phyloP scores from a whole-genome alignment of 1,284 basidiomycete genomes.

The Tilletiaria anomala region DNA sequence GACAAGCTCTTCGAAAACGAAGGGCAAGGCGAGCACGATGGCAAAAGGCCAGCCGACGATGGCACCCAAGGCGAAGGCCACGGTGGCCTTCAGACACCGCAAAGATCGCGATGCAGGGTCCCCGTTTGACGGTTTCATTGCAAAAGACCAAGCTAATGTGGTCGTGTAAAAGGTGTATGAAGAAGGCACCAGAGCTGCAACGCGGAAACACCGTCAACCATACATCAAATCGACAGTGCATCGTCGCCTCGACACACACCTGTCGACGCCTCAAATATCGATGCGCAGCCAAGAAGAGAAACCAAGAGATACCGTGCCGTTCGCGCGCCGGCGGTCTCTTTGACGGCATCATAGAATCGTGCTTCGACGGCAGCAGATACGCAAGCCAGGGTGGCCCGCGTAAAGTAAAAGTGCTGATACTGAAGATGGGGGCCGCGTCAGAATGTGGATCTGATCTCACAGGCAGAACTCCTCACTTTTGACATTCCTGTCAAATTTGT shows the following conservation, averaged over 20 bases:
- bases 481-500: too few species aligned
- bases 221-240: not conserved
- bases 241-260: too few species aligned
- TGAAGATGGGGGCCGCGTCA: conserved; percentile 6
- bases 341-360: conserved; percentile 67
- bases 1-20: conserved; percentile 78
- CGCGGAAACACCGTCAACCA: not conserved
- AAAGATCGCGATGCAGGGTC: not conserved
- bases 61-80: conserved; percentile 65
- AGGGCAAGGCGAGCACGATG: conserved; percentile 69
- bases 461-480: too few species aligned
- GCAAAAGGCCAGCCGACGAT: conserved; percentile 94
- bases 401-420: conserved; percentile 73
- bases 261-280: conserved; percentile 79
- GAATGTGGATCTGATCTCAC: too few species aligned
- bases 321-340: conserved; percentile 66
- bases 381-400: conserved; percentile 62
- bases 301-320: conserved; percentile 83
- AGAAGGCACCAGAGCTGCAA: conserved; percentile 51
- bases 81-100: conserved; percentile 47
- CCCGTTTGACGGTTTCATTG: conserved; percentile 2
- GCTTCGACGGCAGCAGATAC: conserved; percentile 65
- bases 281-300: conserved; percentile 67
- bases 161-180: conserved; percentile 62
- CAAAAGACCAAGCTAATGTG: conserved; percentile 3